Evolutionary conservation across 768 basidiomycete genomes (phyloP).

Genomic region (Sistotremastrum niveocremeum): DNA sequence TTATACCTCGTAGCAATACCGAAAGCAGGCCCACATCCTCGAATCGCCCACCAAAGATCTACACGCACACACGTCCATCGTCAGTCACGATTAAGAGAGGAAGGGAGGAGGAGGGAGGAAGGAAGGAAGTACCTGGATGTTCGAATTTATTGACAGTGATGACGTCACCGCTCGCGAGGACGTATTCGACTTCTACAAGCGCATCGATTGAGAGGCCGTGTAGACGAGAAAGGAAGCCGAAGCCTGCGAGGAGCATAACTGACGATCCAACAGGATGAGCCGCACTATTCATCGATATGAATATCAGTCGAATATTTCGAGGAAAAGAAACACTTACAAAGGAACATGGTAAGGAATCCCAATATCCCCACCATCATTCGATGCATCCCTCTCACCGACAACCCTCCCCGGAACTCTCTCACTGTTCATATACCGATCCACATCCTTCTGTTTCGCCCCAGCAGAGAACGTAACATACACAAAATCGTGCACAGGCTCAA

Average conservation of each 20-base stretch:
- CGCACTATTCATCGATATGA: constrained; percentile 29
- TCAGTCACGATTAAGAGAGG: neutral
- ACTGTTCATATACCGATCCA: constrained; percentile 53
- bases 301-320: neutral
- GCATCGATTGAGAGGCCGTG: constrained; percentile 83
- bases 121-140: constrained; percentile 38
- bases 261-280: constrained; percentile 73
- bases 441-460: constrained; percentile 71
- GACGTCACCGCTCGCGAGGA: constrained; percentile 81
- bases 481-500: constrained; percentile 49
- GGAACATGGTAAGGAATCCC: constrained; percentile 71
- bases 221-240: constrained; percentile 75
- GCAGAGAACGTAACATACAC: constrained; percentile 82
- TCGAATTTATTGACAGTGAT: constrained; percentile 62
- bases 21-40: constrained; percentile 71
- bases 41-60: constrained; percentile 85
- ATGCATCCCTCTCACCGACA: no score
- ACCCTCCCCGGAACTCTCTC: no score
- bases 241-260: constrained; percentile 76
- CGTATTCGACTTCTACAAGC: constrained; percentile 84
- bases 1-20: constrained; percentile 86
- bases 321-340: constrained; percentile 34
- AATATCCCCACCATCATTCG: constrained; percentile 22
- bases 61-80: no score
- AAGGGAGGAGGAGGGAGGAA: no score